A percentile compares a stretch with the other conserved stretches of the same genome.
Evolutionary conservation across 108 stramenopile genomes (phyloP).

Genomic region (Skeletonema potamos): DNA sequence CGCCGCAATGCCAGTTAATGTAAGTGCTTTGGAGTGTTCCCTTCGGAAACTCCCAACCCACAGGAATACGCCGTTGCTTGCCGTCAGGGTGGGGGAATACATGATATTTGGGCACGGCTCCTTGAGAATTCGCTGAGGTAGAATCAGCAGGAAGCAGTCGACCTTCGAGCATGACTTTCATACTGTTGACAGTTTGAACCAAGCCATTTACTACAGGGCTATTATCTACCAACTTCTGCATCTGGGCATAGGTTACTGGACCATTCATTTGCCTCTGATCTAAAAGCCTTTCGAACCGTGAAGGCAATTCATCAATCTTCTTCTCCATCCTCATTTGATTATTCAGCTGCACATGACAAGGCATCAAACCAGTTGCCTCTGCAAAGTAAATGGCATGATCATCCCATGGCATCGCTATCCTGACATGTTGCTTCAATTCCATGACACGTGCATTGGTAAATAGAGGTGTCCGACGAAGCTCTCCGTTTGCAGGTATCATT

Average conservation of each 20-base stretch:
- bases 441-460: not conserved
- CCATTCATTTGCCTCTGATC: not conserved
- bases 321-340: not conserved
- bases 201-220: not conserved
- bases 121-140: not conserved
- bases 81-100: not conserved
- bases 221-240: not conserved
- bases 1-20: conserved; percentile 12
- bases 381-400: conserved; percentile 1
- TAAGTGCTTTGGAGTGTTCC: conserved; percentile 1
- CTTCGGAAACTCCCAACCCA: conserved; percentile 1
- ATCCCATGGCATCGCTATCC: conserved; percentile 1
- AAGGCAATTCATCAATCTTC: not conserved
- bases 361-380: not conserved
- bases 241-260: not conserved
- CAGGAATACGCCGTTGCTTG: not conserved
- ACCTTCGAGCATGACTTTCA: too few relatives aligned
- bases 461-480: not conserved
- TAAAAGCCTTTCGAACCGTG: not conserved
- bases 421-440: not conserved
- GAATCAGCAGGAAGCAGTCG: too few relatives aligned
- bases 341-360: not conserved
- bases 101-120: not conserved
- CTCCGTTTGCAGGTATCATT: not conserved
- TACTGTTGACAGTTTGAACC: not conserved